phyloP scores from a whole-genome alignment of 208 protist genomes.

The Acanthamoeba royreba region DNA sequence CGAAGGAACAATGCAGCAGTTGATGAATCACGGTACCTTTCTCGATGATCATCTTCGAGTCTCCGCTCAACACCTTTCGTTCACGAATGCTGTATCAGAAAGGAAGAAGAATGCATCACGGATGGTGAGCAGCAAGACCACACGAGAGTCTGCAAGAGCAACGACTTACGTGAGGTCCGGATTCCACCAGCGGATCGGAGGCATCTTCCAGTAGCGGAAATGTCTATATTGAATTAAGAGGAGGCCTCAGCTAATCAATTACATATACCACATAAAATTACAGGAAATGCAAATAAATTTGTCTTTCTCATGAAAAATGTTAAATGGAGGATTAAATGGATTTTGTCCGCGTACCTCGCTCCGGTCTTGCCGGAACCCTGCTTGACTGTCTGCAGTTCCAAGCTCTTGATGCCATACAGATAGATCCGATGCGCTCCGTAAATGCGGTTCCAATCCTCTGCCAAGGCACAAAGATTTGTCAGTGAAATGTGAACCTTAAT shows the following conservation, averaged over 20 bases:
- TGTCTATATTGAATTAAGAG: not conserved
- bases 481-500: not conserved
- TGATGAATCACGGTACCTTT: not conserved
- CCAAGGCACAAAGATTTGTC: not conserved
- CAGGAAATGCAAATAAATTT: not conserved
- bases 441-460: conserved; percentile 20
- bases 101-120: not conserved
- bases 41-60: not conserved
- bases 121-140: not conserved
- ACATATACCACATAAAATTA: not conserved
- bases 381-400: not conserved
- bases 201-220: conserved; percentile 20
- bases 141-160: not conserved
- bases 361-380: not conserved
- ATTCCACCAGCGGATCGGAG: conserved; percentile 43
- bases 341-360: not conserved
- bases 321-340: not conserved
- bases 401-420: not conserved
- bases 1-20: not conserved
- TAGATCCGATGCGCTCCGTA: not conserved
- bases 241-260: not conserved
- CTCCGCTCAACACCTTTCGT: not conserved
- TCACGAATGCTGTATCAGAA: not conserved
- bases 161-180: not conserved
- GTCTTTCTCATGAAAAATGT: not conserved